Percentiles rank a stretch among this genome's conserved stretches.
phyloP scores from a whole-genome alignment of 345 rosid genomes.

The Aegle marmelos region DNA sequence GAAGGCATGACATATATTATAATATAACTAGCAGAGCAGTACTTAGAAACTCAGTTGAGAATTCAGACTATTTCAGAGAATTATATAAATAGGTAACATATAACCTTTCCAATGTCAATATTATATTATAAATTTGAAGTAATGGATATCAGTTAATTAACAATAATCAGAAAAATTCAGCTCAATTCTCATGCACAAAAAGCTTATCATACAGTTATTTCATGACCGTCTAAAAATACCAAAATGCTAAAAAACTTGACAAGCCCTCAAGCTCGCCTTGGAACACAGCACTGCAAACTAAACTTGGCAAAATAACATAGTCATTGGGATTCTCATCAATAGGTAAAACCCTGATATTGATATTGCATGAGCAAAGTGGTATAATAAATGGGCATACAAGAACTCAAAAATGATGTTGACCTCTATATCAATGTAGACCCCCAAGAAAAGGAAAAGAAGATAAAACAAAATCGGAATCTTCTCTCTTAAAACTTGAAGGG shows the following conservation, averaged over 20 bases:
- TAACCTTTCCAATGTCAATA: neutral
- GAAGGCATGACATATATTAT: neutral
- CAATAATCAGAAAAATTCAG: neutral
- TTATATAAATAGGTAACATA: neutral
- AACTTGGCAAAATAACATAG: neutral
- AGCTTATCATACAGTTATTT: neutral
- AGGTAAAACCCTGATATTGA: neutral
- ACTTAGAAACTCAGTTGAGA: neutral
- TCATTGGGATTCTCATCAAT: neutral
- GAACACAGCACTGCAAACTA: neutral
- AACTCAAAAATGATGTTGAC: neutral
- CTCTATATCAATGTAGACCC: neutral
- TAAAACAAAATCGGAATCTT: neutral
- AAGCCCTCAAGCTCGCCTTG: neutral
- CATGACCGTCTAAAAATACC: neutral
- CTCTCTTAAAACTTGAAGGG: neutral
- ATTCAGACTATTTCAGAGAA: neutral
- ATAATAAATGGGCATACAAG: neutral
- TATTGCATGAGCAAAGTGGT: neutral
- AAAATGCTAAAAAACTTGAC: neutral
- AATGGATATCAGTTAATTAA: neutral
- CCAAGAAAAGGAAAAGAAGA: neutral
- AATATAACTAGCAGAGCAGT: neutral
- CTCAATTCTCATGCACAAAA: neutral
- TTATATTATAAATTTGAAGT: neutral